Evolutionary conservation across 75 land plant genomes (phyloP).

Genomic region (Pseudotsuga menziesii): DNA sequence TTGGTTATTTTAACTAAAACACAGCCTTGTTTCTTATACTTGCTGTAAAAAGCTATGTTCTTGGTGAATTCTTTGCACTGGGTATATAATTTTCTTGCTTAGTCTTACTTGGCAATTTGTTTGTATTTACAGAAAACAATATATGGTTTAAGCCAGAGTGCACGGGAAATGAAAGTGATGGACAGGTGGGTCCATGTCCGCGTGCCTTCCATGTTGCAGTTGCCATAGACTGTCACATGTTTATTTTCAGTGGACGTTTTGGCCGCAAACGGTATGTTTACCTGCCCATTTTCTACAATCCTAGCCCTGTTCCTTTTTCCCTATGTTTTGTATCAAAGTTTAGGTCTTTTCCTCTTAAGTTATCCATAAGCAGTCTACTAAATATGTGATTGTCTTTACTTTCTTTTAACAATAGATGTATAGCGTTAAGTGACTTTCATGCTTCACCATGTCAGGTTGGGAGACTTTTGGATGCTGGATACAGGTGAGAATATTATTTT

Average conservation of each 20-base stretch:
- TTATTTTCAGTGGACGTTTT: slow-evolving; percentile 91
- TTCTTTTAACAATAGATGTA: not conserved
- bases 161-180: slow-evolving; percentile 76
- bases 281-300: not conserved
- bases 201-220: slow-evolving; percentile 95
- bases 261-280: slow-evolving; percentile 70
- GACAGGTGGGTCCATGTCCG: slow-evolving; percentile 74
- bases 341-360: not conserved
- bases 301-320: not conserved
- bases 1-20: not conserved
- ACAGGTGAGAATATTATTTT: slow-evolving; percentile 55
- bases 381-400: not conserved
- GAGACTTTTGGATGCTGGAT: slow-evolving; percentile 98
- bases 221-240: slow-evolving; percentile 95
- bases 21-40: not conserved
- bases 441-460: slow-evolving; percentile 48
- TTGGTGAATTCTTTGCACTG: not conserved
- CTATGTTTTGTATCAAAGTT: not conserved
- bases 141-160: slow-evolving; percentile 93
- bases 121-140: slow-evolving; percentile 61
- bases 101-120: not conserved
- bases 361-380: not conserved
- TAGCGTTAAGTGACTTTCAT: not conserved
- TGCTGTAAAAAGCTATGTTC: slow-evolving; percentile 5
- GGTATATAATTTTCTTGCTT: slow-evolving; percentile 3